These are phyloP conservation scores for Auricularia auricula-judae DNA, from an alignment of 768 basidiomycete species.

Conservation along the genomic window DNA sequence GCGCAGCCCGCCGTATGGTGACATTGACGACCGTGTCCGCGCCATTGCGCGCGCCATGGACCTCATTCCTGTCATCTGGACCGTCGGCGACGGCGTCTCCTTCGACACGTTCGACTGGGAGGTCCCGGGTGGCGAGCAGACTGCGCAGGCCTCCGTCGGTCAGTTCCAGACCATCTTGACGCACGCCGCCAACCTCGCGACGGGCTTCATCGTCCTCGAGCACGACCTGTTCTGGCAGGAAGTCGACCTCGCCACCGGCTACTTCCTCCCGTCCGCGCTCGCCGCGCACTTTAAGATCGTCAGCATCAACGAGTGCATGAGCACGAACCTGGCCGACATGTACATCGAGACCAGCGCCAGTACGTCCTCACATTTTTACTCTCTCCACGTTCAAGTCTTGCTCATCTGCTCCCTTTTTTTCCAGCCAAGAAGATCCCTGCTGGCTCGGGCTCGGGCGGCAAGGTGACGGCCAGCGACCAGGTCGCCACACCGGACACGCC, in stretches of 20 bases:
- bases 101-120: slow-evolving; percentile 8
- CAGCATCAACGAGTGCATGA: slow-evolving; percentile 61
- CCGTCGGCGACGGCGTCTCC: slow-evolving; percentile 21
- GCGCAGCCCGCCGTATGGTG: slow-evolving; percentile 10
- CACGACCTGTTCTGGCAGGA: slow-evolving; percentile 33
- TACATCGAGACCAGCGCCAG: slow-evolving; percentile 82
- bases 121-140: slow-evolving; percentile 1
- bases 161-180: slow-evolving; percentile 25
- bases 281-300: slow-evolving; percentile 55
- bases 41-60: slow-evolving; percentile 33
- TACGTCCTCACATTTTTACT: slow-evolving; percentile 2
- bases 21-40: slow-evolving; percentile 42
- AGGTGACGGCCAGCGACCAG: neutral
- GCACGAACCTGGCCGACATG: slow-evolving; percentile 44
- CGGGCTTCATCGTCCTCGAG: slow-evolving; percentile 35
- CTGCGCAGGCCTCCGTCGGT: slow-evolving; percentile 34
- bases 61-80: slow-evolving; percentile 33
- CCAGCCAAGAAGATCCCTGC: neutral
- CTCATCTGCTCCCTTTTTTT: too few species aligned
- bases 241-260: slow-evolving; percentile 34
- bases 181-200: slow-evolving; percentile 20
- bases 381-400: too few species aligned
- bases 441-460: neutral
- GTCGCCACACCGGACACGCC: neutral
- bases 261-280: slow-evolving; percentile 30